Evolutionary conservation across 1,284 basidiomycete genomes (phyloP).

Genomic region (Ceratobasidium sp.): DNA sequence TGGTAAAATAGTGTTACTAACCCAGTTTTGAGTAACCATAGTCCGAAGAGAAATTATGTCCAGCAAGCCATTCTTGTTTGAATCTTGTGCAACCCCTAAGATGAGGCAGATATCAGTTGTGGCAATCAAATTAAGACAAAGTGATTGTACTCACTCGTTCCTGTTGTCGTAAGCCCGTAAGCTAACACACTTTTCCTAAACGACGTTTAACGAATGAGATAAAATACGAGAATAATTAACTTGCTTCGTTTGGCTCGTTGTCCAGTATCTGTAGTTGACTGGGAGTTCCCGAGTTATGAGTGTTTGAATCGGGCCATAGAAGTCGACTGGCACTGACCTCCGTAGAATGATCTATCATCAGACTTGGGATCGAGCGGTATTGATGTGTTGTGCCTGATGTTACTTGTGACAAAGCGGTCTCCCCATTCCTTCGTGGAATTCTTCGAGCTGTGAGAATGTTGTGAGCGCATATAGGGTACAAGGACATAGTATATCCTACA

Average conservation of each 20-base stretch:
- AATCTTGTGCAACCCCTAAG: not conserved
- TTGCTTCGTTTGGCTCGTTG: not conserved
- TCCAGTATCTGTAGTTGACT: slow-evolving; percentile 1
- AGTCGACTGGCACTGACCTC: not conserved
- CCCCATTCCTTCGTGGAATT: not conserved
- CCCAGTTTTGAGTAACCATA: slow-evolving; percentile 14
- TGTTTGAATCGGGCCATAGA: not conserved
- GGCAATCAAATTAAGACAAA: not conserved
- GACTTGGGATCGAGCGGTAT: not conserved
- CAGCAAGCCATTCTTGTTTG: not conserved
- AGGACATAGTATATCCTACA: not conserved
- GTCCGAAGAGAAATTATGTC: not conserved
- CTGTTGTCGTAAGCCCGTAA: not conserved
- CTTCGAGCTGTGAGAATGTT: not conserved
- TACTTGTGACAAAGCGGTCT: slow-evolving; percentile 10
- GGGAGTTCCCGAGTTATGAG: not conserved
- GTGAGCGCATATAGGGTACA: not conserved
- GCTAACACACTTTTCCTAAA: not conserved
- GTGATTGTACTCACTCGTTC: not conserved
- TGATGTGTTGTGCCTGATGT: not conserved
- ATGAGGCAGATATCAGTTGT: not conserved
- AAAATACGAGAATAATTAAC: not conserved
- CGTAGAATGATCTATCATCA: not conserved
- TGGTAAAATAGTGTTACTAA: not conserved
- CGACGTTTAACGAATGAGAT: not conserved